Conservation (phyloP, 1,284 basidiomycete genomes). For the Fomes fomentarius region DNA sequence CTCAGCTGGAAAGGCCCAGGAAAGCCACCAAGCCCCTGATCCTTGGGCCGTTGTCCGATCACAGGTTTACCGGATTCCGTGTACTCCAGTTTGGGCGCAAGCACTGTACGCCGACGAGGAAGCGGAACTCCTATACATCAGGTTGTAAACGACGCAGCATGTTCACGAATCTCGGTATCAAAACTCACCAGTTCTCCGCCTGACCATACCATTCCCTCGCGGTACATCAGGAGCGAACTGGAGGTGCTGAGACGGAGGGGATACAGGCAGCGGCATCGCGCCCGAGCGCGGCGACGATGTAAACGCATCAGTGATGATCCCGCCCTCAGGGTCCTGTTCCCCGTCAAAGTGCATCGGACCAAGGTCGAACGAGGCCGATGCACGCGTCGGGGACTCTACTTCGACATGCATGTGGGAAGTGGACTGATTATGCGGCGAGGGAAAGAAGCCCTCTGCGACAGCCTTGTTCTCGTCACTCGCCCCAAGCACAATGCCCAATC, state of each 20-base stretch:
- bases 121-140: slow-evolving; percentile 14
- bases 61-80: not conserved
- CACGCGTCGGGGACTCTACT: slow-evolving; percentile 20
- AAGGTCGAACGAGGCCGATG: slow-evolving; percentile 18
- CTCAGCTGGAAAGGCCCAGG: slow-evolving; percentile 45
- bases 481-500: slow-evolving; percentile 27
- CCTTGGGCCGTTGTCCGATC: slow-evolving; percentile 29
- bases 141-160: not conserved
- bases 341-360: slow-evolving; percentile 3
- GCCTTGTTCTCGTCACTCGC: not conserved
- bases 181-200: slow-evolving; percentile 23
- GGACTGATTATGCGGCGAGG: slow-evolving; percentile 4
- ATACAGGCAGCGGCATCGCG: slow-evolving; percentile 30
- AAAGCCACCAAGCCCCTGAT: slow-evolving; percentile 47
- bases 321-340: slow-evolving; percentile 13
- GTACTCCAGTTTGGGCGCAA: slow-evolving; percentile 19
- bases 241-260: slow-evolving; percentile 9
- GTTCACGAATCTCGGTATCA: not conserved
- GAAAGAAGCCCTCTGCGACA: not conserved
- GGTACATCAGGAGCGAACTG: slow-evolving; percentile 5
- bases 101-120: slow-evolving; percentile 20
- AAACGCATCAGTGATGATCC: slow-evolving; percentile 37
- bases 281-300: slow-evolving; percentile 43
- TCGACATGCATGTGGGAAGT: slow-evolving; percentile 5
- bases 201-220: slow-evolving; percentile 4